A percentile compares a stretch with the other conserved stretches of the same genome.
Evolutionary conservation across 495 filamentous ascomycete species (phyloP).

Genomic region (Corynascus novoguineensis): DNA sequence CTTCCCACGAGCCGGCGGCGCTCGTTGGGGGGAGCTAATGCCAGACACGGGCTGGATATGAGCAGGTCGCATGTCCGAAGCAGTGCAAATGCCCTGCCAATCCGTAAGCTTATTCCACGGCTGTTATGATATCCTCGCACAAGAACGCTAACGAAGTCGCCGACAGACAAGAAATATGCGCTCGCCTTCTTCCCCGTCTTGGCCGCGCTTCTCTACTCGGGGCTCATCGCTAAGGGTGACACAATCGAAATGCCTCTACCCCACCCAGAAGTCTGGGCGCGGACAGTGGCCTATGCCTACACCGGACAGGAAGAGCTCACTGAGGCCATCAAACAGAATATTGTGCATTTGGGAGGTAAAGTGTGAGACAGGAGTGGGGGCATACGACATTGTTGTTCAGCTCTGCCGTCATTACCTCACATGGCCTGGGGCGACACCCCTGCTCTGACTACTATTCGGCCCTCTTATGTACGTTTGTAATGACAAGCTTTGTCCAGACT

Average conservation of each 20-base stretch:
- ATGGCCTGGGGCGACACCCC: slow-evolving; percentile 15
- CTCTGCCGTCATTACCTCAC: slow-evolving; percentile 11
- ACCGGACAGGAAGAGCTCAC: slow-evolving; percentile 45
- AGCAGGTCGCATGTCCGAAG: slow-evolving; percentile 25
- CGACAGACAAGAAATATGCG: slow-evolving; percentile 46
- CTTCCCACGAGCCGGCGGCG: slow-evolving; percentile 8
- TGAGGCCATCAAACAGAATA: slow-evolving; percentile 43
- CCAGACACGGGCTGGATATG: slow-evolving; percentile 2
- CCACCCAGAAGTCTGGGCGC: slow-evolving; percentile 47
- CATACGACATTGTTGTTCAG: slow-evolving; percentile 1
- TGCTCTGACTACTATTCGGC: background rate
- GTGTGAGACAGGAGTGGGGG: slow-evolving; percentile 25
- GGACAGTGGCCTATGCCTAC: slow-evolving; percentile 48
- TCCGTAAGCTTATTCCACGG: slow-evolving; percentile 39
- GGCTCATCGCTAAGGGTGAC: slow-evolving; percentile 46
- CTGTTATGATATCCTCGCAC: slow-evolving; percentile 1
- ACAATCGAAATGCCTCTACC: slow-evolving; percentile 52
- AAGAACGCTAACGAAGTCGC: slow-evolving; percentile 4
- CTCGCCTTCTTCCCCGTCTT: slow-evolving; percentile 46
- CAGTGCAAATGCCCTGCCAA: slow-evolving; percentile 39
- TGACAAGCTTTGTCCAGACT: background rate
- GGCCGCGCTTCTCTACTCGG: slow-evolving; percentile 46
- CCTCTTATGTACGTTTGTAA: slow-evolving; percentile 12
- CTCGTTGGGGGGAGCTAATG: slow-evolving; percentile 5
- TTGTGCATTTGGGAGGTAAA: slow-evolving; percentile 49